phyloP scores from a whole-genome alignment of 2,329 filamentous ascomycete species.

The Aspergillus jensenii region DNA sequence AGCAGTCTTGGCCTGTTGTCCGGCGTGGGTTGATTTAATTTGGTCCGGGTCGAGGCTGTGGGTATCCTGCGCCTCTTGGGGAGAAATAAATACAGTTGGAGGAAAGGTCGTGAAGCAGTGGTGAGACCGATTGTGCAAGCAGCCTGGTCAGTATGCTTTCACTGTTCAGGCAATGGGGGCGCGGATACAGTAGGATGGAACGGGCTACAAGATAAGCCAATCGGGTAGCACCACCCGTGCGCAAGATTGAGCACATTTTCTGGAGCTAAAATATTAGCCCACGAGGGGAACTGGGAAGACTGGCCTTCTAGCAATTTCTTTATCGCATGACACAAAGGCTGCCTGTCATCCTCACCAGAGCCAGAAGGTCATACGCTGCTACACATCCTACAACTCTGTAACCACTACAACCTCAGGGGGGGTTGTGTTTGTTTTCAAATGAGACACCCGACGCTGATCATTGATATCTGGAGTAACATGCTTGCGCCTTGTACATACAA shows the following conservation, averaged over 20 bases:
- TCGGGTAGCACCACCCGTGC: slow-evolving; percentile 1
- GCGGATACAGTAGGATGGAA: neutral
- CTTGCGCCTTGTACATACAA: neutral
- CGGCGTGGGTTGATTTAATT: slow-evolving; percentile 2
- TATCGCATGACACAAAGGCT: neutral
- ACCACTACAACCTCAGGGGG: neutral
- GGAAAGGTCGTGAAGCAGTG: neutral
- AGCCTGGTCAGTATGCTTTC: no score
- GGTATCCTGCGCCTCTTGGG: neutral
- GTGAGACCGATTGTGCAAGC: neutral
- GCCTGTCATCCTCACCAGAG: no score
- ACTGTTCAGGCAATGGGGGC: no score
- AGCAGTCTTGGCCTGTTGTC: neutral
- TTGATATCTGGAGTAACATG: slow-evolving; percentile 1
- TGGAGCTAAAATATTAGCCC: slow-evolving; percentile 7
- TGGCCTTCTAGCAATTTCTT: neutral
- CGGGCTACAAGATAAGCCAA: neutral
- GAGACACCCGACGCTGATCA: slow-evolving; percentile 12
- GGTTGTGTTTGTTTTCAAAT: neutral
- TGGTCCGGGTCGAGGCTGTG: neutral
- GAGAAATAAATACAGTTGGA: neutral
- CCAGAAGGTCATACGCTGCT: neutral
- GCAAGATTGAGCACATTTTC: slow-evolving; percentile 27
- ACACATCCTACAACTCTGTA: neutral
- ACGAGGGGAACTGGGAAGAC: neutral